Conservation (phyloP, 371 early-diverging fungal species). For the Lichtheimia hyalospora region DNA sequence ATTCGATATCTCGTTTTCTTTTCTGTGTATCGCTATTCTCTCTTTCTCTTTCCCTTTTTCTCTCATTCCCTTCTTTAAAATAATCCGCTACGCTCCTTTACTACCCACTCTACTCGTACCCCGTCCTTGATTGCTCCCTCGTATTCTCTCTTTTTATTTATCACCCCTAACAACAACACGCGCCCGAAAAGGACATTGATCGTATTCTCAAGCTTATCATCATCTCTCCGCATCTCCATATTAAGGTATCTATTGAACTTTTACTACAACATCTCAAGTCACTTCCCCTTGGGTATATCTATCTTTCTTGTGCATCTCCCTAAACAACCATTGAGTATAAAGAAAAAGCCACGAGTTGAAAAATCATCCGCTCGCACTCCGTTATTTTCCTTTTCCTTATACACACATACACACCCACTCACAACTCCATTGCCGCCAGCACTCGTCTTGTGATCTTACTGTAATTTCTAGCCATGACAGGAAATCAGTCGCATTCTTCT, state of each 20-base stretch:
- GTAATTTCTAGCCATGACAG: conserved; percentile 12
- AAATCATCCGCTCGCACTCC: neutral
- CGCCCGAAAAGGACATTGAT: neutral
- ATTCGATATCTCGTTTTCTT: neutral
- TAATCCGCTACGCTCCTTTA: conserved; percentile 4
- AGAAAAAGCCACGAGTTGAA: conserved; percentile 1
- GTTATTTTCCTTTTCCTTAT: neutral
- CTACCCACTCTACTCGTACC: neutral
- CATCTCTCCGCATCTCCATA: no score
- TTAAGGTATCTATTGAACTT: no score
- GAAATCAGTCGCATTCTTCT: conserved; percentile 20
- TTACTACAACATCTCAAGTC: no score
- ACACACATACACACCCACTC: neutral
- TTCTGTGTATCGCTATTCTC: neutral
- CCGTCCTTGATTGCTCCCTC: neutral
- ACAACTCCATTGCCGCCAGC: neutral
- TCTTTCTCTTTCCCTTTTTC: conserved; percentile 4
- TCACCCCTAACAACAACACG: neutral
- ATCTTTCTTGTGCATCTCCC: neutral
- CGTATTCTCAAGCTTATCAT: neutral
- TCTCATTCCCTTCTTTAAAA: neutral
- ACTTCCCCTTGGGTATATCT: neutral
- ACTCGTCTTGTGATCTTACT: neutral
- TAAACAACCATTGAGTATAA: neutral
- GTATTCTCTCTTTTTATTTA: neutral